phyloP scores from a whole-genome alignment of 352 stramenopile genomes.

The Phytopythium delawarense region DNA sequence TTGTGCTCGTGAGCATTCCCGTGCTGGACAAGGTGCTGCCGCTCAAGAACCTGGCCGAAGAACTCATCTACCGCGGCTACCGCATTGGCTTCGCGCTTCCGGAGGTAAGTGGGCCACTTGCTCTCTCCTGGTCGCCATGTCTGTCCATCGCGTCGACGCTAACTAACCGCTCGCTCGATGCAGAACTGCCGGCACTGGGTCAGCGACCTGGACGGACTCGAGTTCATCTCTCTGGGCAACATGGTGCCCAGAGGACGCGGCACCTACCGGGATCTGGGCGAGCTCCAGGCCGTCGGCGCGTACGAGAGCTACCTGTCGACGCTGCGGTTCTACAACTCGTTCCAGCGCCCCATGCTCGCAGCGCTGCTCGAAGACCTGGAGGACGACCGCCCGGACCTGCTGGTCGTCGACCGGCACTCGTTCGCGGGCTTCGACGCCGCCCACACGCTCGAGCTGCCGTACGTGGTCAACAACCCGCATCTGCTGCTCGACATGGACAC shows the following conservation, averaged over 20 bases:
- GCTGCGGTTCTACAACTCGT: constrained; percentile 72
- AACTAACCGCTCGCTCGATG: not conserved
- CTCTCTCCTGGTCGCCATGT: too few species aligned
- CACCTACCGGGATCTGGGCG: constrained; percentile 20
- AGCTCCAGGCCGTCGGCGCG: constrained; percentile 33
- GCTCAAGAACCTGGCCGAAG: constrained; percentile 72
- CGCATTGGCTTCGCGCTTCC: constrained; percentile 77
- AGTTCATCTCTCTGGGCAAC: constrained; percentile 77
- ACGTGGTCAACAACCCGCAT: constrained; percentile 77
- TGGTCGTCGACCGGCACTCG: constrained; percentile 78
- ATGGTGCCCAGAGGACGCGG: constrained; percentile 40
- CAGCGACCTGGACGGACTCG: constrained; percentile 61
- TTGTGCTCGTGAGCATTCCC: constrained; percentile 83
- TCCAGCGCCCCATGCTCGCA: constrained; percentile 71
- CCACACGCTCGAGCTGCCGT: constrained; percentile 62
- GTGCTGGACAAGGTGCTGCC: constrained; percentile 79
- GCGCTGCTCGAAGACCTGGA: constrained; percentile 56
- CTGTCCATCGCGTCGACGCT: not conserved
- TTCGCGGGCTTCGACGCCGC: constrained; percentile 75
- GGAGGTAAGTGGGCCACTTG: constrained; percentile 30
- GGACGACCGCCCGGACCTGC: constrained; percentile 58
- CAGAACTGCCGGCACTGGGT: constrained; percentile 78
- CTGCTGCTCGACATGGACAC: constrained; percentile 84
- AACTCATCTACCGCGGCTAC: constrained; percentile 66
- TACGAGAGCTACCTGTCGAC: constrained; percentile 68